Percentiles rank a stretch among this genome's conserved stretches.
Conservation (phyloP, 2,329 filamentous ascomycete genomes). For the Phialophora macrospora region DNA sequence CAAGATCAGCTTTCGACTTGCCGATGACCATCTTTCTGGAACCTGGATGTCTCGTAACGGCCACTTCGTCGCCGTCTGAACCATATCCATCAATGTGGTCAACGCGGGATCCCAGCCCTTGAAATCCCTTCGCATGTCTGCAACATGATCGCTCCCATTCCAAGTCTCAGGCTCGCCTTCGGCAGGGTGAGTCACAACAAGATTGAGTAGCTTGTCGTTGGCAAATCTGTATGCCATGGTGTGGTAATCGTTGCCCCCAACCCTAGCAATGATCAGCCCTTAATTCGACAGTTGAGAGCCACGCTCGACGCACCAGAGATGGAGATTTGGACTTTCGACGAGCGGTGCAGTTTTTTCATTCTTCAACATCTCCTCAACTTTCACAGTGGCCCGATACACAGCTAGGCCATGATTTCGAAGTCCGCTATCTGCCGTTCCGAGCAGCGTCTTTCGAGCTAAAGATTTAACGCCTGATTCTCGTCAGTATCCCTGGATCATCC, state of each 20-base stretch:
- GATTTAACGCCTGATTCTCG: slow-evolving; percentile 6
- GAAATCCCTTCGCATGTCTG: background rate
- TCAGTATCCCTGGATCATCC: background rate
- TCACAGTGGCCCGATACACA: background rate
- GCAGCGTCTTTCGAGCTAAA: slow-evolving; percentile 6
- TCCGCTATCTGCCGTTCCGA: background rate
- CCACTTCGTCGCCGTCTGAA: slow-evolving; percentile 5
- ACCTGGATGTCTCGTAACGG: slow-evolving; percentile 6
- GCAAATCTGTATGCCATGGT: slow-evolving; percentile 7
- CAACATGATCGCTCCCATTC: background rate
- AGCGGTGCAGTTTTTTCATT: slow-evolving; percentile 3
- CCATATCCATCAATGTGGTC: slow-evolving; percentile 7
- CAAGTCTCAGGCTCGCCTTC: slow-evolving; percentile 4
- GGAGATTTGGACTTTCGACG: slow-evolving; percentile 5
- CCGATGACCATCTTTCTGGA: slow-evolving; percentile 38
- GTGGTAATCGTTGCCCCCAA: slow-evolving; percentile 7
- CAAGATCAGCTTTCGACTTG: slow-evolving; percentile 43
- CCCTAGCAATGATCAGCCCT: slow-evolving; percentile 3
- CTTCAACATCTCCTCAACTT: slow-evolving; percentile 8
- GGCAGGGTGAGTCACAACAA: slow-evolving; percentile 4
- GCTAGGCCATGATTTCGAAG: slow-evolving; percentile 6
- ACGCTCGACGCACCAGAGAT: slow-evolving; percentile 1
- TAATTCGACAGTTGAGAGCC: background rate
- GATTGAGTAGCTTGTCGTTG: slow-evolving; percentile 10
- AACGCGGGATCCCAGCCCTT: slow-evolving; percentile 12